phyloP scores from a whole-genome alignment of 176 grass and related monocot genomes.

The Carex littledalei region DNA sequence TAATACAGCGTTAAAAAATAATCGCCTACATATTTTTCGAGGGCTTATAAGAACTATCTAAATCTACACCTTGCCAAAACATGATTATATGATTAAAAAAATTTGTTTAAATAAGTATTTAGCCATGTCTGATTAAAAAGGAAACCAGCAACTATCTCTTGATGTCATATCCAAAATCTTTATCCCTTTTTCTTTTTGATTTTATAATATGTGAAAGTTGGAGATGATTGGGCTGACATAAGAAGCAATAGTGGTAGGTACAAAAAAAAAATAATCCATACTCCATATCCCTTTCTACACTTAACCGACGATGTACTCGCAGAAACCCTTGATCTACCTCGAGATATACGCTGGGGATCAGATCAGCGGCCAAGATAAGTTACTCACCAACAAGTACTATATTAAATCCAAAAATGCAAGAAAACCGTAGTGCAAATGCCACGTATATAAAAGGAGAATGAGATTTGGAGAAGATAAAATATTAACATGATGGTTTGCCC shows the following conservation, averaged over 20 bases:
- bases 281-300: not conserved
- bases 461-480: slow-evolving; percentile 7
- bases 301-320: no score
- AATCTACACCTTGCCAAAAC: not conserved
- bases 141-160: not conserved
- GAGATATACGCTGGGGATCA: not conserved
- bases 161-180: not conserved
- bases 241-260: not conserved
- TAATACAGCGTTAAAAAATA: not conserved
- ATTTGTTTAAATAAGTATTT: not conserved
- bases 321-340: not conserved
- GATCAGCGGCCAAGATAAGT: not conserved
- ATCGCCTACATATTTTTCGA: not conserved
- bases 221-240: not conserved
- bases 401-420: not conserved
- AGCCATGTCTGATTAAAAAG: not conserved
- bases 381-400: not conserved
- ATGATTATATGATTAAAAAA: not conserved
- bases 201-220: not conserved
- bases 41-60: not conserved
- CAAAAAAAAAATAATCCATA: not conserved
- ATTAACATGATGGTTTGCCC: slow-evolving; percentile 7
- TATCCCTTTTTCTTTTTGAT: not conserved
- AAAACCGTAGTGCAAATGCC: not conserved
- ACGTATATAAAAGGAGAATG: not conserved